phyloP scores from a whole-genome alignment of 148 eudicot genomes.

The Hydrangea macrophylla region DNA sequence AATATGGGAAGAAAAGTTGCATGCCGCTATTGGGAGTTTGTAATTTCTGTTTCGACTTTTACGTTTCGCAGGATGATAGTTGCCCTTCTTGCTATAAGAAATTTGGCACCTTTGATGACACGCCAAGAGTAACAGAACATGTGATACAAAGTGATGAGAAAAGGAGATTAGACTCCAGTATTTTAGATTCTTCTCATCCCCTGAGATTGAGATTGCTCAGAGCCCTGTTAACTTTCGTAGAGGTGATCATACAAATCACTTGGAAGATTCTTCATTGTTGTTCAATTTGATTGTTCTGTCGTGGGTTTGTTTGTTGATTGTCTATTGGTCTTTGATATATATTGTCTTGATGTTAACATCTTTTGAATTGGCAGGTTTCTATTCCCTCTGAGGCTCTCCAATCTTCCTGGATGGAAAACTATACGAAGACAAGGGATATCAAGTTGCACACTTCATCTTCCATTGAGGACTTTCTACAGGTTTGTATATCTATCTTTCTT shows the following conservation, averaged over 20 bases:
- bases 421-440: conserved; percentile 35
- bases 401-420: conserved; percentile 44
- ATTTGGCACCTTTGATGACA: conserved; percentile 13
- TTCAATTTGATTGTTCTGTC: not conserved
- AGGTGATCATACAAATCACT: conserved; percentile 28
- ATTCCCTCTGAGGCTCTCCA: conserved; percentile 43
- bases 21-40: conserved; percentile 42
- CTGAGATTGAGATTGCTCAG: conserved; percentile 43
- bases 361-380: conserved; percentile 32
- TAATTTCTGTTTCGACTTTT: conserved; percentile 31
- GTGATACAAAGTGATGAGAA: conserved; percentile 14
- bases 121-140: conserved; percentile 11
- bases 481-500: conserved; percentile 16
- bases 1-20: conserved; percentile 35
- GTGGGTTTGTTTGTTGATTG: not conserved
- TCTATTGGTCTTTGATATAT: not conserved
- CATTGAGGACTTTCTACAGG: conserved; percentile 45
- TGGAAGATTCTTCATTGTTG: not conserved
- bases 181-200: conserved; percentile 31
- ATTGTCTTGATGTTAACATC: not conserved
- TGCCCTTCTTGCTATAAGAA: conserved; percentile 39
- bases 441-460: conserved; percentile 38
- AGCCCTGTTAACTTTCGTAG: conserved; percentile 37
- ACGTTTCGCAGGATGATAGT: conserved; percentile 17
- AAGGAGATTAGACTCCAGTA: conserved; percentile 3